Conservation (phyloP, 2,329 filamentous ascomycete species). For the Microcera coccophila region DNA sequence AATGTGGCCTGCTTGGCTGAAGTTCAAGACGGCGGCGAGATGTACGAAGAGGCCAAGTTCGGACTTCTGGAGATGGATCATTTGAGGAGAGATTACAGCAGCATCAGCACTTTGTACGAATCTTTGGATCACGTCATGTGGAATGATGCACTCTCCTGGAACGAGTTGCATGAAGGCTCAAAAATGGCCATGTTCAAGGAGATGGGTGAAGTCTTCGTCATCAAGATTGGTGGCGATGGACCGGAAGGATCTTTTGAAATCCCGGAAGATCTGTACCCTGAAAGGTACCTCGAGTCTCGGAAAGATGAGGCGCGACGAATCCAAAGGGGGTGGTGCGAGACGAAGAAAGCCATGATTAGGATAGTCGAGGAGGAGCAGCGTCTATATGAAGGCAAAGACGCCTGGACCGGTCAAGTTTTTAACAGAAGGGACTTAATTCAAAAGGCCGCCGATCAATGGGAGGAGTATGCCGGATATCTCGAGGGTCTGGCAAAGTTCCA, state of each 20-base stretch:
- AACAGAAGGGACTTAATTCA: slow-evolving; percentile 32
- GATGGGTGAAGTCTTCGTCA: slow-evolving; percentile 48
- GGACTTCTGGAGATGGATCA: slow-evolving; percentile 42
- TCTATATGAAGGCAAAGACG: slow-evolving; percentile 27
- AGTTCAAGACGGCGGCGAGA: slow-evolving; percentile 29
- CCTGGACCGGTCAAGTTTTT: slow-evolving; percentile 22
- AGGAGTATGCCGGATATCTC: slow-evolving; percentile 32
- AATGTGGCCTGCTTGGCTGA: slow-evolving; percentile 30
- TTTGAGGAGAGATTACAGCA: slow-evolving; percentile 33
- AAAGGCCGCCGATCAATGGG: slow-evolving; percentile 31
- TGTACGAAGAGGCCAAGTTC: slow-evolving; percentile 36
- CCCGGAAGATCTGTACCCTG: slow-evolving; percentile 50
- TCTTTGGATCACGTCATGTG: slow-evolving; percentile 48
- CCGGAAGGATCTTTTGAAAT: slow-evolving; percentile 46
- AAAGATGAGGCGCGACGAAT: slow-evolving; percentile 46
- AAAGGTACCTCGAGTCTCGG: slow-evolving; percentile 47
- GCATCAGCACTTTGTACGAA: slow-evolving; percentile 45
- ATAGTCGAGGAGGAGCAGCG: slow-evolving; percentile 24
- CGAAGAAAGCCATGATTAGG: slow-evolving; percentile 26
- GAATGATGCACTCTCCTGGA: slow-evolving; percentile 39
- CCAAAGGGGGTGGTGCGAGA: slow-evolving; percentile 35
- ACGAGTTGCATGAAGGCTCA: slow-evolving; percentile 33
- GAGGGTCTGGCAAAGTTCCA: slow-evolving; percentile 35
- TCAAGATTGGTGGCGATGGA: slow-evolving; percentile 43
- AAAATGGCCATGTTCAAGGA: slow-evolving; percentile 44